Evolutionary conservation across 164 flowering plant species (phyloP).

Genomic region (Pachysandra terminalis): DNA sequence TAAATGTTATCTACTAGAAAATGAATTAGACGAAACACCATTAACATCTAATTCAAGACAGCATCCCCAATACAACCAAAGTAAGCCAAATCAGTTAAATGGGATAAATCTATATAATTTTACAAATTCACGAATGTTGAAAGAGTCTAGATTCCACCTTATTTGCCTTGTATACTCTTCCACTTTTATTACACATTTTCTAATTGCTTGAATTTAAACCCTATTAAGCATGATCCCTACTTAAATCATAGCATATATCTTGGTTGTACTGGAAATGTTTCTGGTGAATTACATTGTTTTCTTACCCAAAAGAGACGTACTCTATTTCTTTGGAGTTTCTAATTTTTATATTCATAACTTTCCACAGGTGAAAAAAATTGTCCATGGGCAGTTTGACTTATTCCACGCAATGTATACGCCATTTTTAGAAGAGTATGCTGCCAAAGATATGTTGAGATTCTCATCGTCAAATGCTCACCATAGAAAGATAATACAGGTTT

Average conservation of each 20-base stretch:
- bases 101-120: no score
- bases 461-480: conserved; percentile 30
- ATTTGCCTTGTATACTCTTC: no score
- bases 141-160: no score
- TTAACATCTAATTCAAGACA: no score
- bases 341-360: conserved; percentile 1
- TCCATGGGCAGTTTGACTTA: conserved; percentile 54
- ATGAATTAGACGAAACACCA: no score
- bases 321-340: background rate
- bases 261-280: background rate
- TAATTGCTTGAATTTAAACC: no score
- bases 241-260: background rate
- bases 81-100: no score
- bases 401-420: conserved; percentile 67
- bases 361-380: conserved; percentile 71
- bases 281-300: background rate
- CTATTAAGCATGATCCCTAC: background rate
- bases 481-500: conserved; percentile 52
- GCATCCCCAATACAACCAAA: no score
- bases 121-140: no score
- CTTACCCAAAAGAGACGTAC: background rate
- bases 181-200: no score
- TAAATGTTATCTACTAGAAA: no score
- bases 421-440: conserved; percentile 51
- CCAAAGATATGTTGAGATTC: conserved; percentile 41